Conservation (phyloP, 2,329 filamentous ascomycete species). For the Neurospora sp. region DNA sequence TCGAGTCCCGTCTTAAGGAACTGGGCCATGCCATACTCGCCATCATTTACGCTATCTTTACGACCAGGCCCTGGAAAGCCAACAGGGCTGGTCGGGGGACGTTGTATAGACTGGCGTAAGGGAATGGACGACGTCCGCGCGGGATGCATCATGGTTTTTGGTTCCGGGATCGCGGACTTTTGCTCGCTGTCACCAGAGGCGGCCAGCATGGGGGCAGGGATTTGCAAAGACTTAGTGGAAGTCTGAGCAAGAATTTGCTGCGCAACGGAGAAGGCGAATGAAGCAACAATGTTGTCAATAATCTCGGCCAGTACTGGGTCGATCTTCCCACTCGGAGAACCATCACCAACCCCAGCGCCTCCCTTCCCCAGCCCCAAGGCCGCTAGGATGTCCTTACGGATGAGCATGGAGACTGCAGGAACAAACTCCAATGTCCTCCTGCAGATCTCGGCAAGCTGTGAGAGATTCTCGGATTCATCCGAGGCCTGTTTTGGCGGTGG, state of each 20-base stretch:
- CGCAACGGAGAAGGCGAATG: constrained; percentile 67
- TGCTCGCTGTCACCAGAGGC: constrained; percentile 42
- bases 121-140: constrained; percentile 53
- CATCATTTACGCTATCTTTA: constrained; percentile 27
- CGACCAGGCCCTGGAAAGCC: constrained; percentile 41
- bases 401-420: constrained; percentile 65
- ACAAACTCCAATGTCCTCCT: constrained; percentile 77
- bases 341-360: constrained; percentile 26
- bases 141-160: constrained; percentile 63
- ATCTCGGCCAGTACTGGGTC: constrained; percentile 38
- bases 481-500: constrained; percentile 35
- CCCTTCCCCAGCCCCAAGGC: constrained; percentile 39
- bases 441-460: constrained; percentile 78
- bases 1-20: constrained; percentile 60
- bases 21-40: constrained; percentile 32
- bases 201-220: constrained; percentile 49
- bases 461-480: constrained; percentile 63
- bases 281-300: constrained; percentile 65
- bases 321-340: constrained; percentile 11
- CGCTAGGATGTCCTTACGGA: constrained; percentile 68
- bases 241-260: constrained; percentile 72
- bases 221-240: constrained; percentile 56
- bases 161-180: constrained; percentile 54
- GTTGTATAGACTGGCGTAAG: constrained; percentile 28
- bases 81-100: constrained; percentile 36